A percentile compares a stretch with the other conserved stretches of the same genome.
phyloP scores from a whole-genome alignment of 2,329 filamentous ascomycete species.

The Fusarium secorum region DNA sequence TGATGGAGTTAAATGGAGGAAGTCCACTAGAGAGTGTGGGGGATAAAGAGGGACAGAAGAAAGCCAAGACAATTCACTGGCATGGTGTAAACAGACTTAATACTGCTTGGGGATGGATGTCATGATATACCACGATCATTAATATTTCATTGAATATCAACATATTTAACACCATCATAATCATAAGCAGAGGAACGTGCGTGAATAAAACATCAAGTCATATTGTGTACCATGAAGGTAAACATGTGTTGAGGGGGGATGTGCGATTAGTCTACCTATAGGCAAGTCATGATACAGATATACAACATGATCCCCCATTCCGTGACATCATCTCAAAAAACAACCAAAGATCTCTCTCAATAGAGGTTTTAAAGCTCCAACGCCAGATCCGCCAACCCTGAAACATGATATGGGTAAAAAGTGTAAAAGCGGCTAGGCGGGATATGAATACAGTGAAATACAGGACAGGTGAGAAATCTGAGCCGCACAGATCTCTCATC shows the following conservation, averaged over 20 bases:
- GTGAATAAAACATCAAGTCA: neutral
- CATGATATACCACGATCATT: slow-evolving; percentile 18
- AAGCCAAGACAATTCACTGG: slow-evolving; percentile 41
- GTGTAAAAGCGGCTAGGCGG: slow-evolving; percentile 49
- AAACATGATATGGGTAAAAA: slow-evolving; percentile 57
- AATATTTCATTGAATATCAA: neutral
- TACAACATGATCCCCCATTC: slow-evolving; percentile 54
- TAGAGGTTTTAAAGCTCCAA: slow-evolving; percentile 61
- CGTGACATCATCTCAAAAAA: slow-evolving; percentile 57
- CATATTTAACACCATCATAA: neutral
- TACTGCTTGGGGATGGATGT: slow-evolving; percentile 43
- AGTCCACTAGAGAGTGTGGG: slow-evolving; percentile 19
- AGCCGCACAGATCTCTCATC: slow-evolving; percentile 46
- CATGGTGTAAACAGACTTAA: slow-evolving; percentile 43
- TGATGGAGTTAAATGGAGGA: slow-evolving; percentile 40
- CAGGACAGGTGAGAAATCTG: slow-evolving; percentile 48
- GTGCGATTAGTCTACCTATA: slow-evolving; percentile 61
- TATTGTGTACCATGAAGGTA: neutral
- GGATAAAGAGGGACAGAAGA: slow-evolving; percentile 20
- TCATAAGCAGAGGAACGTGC: neutral
- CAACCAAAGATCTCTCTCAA: slow-evolving; percentile 52
- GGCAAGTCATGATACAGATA: slow-evolving; percentile 54
- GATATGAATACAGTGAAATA: slow-evolving; percentile 64
- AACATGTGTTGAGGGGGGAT: slow-evolving; percentile 61
- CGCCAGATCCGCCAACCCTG: slow-evolving; percentile 58